phyloP scores from a whole-genome alignment of 1,284 basidiomycete genomes.

The Sanghuangporus weigelae region DNA sequence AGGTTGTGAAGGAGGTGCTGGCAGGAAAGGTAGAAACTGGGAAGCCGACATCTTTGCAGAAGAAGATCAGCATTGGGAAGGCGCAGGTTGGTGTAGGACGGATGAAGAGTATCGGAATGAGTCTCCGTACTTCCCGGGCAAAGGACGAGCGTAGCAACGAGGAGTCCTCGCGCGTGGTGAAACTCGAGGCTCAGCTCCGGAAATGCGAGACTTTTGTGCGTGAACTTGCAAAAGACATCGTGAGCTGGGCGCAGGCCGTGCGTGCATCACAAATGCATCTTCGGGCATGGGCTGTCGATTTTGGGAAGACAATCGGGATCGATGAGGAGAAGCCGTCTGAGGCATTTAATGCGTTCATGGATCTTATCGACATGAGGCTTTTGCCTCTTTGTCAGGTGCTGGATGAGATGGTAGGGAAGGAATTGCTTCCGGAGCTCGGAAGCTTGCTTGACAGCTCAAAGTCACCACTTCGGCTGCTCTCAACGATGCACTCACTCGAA shows the following conservation, averaged over 20 bases:
- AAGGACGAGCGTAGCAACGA: conserved; percentile 40
- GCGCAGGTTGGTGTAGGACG: conserved; percentile 53
- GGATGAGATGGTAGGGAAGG: conserved; percentile 44
- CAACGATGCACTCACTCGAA: conserved; percentile 64
- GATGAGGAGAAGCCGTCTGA: conserved; percentile 44
- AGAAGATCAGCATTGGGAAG: conserved; percentile 26
- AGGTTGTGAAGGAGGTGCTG: conserved; percentile 76
- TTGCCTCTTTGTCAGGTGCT: conserved; percentile 47
- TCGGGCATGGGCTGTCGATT: conserved; percentile 55
- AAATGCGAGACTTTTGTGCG: conserved; percentile 49
- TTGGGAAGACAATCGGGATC: conserved; percentile 65
- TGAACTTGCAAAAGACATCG: conserved; percentile 50
- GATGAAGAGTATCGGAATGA: conserved; percentile 48
- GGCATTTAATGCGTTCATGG: conserved; percentile 69
- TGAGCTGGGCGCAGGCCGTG: conserved; percentile 55
- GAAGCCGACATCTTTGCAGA: conserved; percentile 37
- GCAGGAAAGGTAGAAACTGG: conserved; percentile 20
- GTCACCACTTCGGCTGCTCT: conserved; percentile 58
- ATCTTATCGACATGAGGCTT: conserved; percentile 50
- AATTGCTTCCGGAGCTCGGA: conserved; percentile 50
- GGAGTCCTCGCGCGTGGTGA: conserved; percentile 52
- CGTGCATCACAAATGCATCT: conserved; percentile 41
- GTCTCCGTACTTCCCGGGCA: conserved; percentile 22
- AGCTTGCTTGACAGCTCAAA: conserved; percentile 50
- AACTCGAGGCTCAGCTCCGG: conserved; percentile 51